Base-by-base conservation (phyloP, 2,329 filamentous ascomycete genomes). In the Trichoderma lentiforme region DNA sequence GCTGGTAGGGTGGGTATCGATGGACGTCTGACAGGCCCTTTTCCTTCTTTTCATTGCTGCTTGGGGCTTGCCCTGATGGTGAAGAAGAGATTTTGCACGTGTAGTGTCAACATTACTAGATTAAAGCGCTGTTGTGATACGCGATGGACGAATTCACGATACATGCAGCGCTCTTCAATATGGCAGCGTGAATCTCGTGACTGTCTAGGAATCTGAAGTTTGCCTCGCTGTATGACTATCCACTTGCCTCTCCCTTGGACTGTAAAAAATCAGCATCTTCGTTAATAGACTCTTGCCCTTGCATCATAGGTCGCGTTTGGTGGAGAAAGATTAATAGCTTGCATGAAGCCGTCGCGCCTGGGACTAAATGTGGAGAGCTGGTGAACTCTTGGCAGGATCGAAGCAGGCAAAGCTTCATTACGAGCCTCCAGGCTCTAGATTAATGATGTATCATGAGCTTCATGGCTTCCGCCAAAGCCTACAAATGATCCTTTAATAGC, bases 21-120 rank as follows among this genome's bases (percentile, higher is more conserved):
- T 87, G 92, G 91, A 93, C 89, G 92, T 95, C 93, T 96, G 93
- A 95, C 93, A 93, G 93, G 87, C 82, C 24, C 80, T 87, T 86
- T 82, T 79, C 78, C 74, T 78, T 84, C 84, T 89, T 89, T 89
- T 88, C 85, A 83, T 87, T 88, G 79, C 82, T 80, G n/a, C 77
- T 80, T 78, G 76, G 83, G 81, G 85, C 84, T 83, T 80, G 76
- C 84, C 81, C 77, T 77, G 80, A 84, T 71, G 74, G 83, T 79
- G 84, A 89, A 79, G 88, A 89, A 89, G 86, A 86, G 71, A 26
- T 30, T 81, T 12, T 0, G 0, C 15, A 1, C 43, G 15, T 3
- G 15, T 39, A 6, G 18, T 34, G 21, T 1, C 1, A 7, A 1
- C 4, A 9, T n/a, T 2, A 18, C 0, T 47, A 6, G 9, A 51